Evolutionary conservation across 768 basidiomycete species (phyloP), one percentile per base, ranked within the genome.

Genomic region (Coprinellus aureogranulatus): DNA sequence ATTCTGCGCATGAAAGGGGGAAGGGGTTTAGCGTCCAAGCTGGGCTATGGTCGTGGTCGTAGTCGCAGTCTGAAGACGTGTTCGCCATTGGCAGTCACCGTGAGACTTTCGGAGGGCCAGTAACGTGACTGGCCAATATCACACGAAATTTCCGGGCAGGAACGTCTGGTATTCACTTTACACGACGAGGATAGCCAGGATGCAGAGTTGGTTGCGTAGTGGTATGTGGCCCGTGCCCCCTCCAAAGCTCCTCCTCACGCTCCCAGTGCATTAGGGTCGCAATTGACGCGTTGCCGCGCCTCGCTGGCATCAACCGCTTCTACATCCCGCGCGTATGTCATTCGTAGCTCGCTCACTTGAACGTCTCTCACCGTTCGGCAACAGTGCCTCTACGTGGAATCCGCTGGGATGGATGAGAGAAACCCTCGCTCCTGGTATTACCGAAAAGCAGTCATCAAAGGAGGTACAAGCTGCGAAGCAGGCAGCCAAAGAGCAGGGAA

Each of bases 351-450:
- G 22, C 26, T 23, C 23, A 6, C 39, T 25, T 39, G 27, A 27
- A 20, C 45, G 26, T 34, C 10, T 22, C 16, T 59, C 10, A 57
- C 31, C 10, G 20, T 20, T 46, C 20, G 22, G 14, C 23, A 8
- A 26, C 57, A 75, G 78, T 61, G 71, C 72, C 27, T 84, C 84
- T 61, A 79, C 79, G 41, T 76, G 81, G 61, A 81, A 77, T 63
- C 87, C 88, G 23, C 63, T 89, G 44, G 72, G 76, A 18, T 90
- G 88, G 88, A 67, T 90, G 9, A 79, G 77, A 58, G 81, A 88
- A 46, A 83, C 81, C 54, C 72, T 90, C 14, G 72, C 73, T 2
- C 81, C 85, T 1, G 70, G 68, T 5, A 66, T 80, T 23, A 80
- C 79, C 52, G 74, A 81, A 67, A 76, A 73, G 63, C 70, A 68